Evolutionary conservation across 768 basidiomycete species (phyloP), one percentile per base, ranked within the genome.

Genomic region (Holtermannia corniformis): DNA sequence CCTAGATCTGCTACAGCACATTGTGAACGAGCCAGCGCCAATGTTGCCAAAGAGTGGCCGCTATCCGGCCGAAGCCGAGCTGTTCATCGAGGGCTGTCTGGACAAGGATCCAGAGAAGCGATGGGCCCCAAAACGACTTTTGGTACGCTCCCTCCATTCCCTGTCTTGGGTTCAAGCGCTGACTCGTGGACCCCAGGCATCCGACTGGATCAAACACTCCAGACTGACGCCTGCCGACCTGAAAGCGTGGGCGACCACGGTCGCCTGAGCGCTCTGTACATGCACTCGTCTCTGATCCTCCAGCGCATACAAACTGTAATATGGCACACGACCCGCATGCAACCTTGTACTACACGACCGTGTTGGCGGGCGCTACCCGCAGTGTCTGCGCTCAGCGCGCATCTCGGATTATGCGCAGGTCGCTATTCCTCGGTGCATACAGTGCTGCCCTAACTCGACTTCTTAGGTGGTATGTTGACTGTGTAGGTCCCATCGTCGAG

Each of bases 11-110:
- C 75, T 99, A 57, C 95, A 97, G 69, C 90, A 96, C 70, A 97
- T 99, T 63, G 95, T 99, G 49, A 96, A 97, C 67, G 95, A 97
- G 75, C 90, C 93, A 53, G 93, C 95, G 23, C 95, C 95, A 41
- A 78, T 81, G 66, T 73, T 99, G 59, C 83, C 83, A n/a, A 37
- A 7, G 32, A 16, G 10, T 7, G 32, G 11, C 81, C 82, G 1
- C 47, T 85, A 80, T 77, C 84, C 86, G 2, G 71, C 72, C 49
- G 80, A 84, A 67, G 85, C 87, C 21, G 86, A 88, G 62, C 76
- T 76, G 47, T 97, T 99, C 59, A 82, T 97, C 43, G 86, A 95
- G 68, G 82, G 81, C 44, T 97, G 91, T 75, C 72, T 97, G 73
- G 62, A 84, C 70, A 99, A 99, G 75, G 88, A 96, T 68, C 90